These are phyloP conservation scores for Tardiomyces blankii DNA, from an alignment of 1,139 yeast species.

Conservation along the genomic window DNA sequence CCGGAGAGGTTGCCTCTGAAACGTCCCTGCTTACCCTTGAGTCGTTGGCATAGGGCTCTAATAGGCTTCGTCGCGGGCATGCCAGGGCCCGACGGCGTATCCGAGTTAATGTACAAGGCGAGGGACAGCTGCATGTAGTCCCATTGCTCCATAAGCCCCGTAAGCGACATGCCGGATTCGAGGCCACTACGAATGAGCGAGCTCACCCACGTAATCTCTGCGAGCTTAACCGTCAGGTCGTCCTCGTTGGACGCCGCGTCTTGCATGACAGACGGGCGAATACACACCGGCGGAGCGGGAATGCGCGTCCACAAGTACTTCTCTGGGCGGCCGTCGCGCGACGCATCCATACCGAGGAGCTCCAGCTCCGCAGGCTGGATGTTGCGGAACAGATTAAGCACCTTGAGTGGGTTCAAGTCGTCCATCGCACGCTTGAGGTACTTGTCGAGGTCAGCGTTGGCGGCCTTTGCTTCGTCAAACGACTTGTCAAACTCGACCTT, in stretches of 20 bases:
- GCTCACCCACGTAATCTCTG: conserved; percentile 95
- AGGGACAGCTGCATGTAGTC: conserved; percentile 90
- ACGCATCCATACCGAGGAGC: conserved; percentile 78
- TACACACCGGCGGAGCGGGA: conserved; percentile 99
- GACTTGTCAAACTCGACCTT: conserved; percentile 66
- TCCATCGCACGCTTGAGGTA: conserved; percentile 83
- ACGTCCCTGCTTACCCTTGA: conserved; percentile 98
- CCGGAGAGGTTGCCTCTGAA: conserved; percentile 97
- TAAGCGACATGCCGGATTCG: conserved; percentile 87
- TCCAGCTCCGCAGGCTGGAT: conserved; percentile 84
- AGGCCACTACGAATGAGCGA: conserved; percentile 88
- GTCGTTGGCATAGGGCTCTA: conserved; percentile 91
- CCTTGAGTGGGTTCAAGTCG: conserved; percentile 89
- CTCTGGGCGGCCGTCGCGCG: conserved; percentile 88
- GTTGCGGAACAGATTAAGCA: conserved; percentile 75
- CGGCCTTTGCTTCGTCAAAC: conserved; percentile 60
- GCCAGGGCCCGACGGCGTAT: conserved; percentile 45
- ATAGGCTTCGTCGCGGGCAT: conserved; percentile 62
- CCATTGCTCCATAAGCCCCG: conserved; percentile 97
- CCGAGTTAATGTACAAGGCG: conserved; percentile 96
- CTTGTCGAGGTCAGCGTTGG: conserved; percentile 81
- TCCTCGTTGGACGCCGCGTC: conserved; percentile 93
- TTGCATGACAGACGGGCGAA: conserved; percentile 95
- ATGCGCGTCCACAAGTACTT: conserved; percentile 94
- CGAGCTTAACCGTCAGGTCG: conserved; percentile 88